Conservation (phyloP, 257 asterid genomes). For the Solanum sejunctum region DNA sequence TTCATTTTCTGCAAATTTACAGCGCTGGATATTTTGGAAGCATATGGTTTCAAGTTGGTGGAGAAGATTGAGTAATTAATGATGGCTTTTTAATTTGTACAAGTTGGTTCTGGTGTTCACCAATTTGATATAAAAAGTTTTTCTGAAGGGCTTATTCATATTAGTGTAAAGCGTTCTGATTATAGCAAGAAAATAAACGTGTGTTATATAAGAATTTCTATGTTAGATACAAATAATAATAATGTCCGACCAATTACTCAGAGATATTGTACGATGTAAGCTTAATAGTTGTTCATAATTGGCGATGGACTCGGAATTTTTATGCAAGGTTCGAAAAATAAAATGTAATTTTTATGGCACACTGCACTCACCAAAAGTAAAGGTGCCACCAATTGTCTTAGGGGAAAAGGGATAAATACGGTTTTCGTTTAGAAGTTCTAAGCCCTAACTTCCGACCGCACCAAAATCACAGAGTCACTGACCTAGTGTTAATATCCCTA, state of each 20-base stretch:
- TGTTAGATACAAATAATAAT: background rate
- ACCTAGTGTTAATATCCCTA: too few species aligned
- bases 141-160: background rate
- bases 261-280: background rate
- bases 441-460: too few species aligned
- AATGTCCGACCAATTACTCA: background rate
- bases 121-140: background rate
- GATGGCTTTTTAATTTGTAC: background rate
- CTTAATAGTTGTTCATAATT: background rate
- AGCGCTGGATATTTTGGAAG: conserved; percentile 71
- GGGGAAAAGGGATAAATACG: too few species aligned
- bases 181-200: background rate
- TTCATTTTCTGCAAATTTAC: conserved; percentile 7
- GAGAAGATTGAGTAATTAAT: conserved; percentile 45
- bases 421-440: too few species aligned
- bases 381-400: too few species aligned
- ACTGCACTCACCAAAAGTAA: too few species aligned
- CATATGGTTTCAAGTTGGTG: conserved; percentile 68
- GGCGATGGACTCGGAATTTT: too few species aligned
- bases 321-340: too few species aligned
- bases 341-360: too few species aligned
- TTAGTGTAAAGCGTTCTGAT: background rate
- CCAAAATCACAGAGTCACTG: too few species aligned
- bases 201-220: background rate
- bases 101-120: background rate